These are phyloP conservation scores for Leccinum arenicola DNA, from an alignment of 768 basidiomycete genomes.

Conservation along the genomic window DNA sequence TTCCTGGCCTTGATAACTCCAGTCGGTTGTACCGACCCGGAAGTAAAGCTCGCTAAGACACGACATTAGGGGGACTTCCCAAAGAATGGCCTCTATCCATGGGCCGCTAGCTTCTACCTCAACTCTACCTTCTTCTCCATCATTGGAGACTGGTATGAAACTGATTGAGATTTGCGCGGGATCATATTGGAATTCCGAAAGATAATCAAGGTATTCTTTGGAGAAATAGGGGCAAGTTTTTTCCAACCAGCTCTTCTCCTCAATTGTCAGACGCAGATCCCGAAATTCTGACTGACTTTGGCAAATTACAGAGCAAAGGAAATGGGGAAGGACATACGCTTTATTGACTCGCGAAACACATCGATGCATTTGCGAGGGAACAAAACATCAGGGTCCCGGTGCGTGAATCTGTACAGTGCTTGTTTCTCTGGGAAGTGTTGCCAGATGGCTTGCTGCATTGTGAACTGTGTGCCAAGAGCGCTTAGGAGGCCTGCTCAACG, in stretches of 20 bases:
- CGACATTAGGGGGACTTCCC: slow-evolving; percentile 96
- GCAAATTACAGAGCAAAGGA: slow-evolving; percentile 24
- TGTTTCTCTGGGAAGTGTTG: slow-evolving; percentile 69
- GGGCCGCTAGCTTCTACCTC: slow-evolving; percentile 71
- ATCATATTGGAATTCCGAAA: slow-evolving; percentile 65
- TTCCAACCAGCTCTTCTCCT: slow-evolving; percentile 68
- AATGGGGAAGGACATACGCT: slow-evolving; percentile 43
- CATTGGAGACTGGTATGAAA: slow-evolving; percentile 58
- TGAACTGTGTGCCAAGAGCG: slow-evolving; percentile 49
- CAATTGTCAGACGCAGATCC: slow-evolving; percentile 52
- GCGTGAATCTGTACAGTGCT: slow-evolving; percentile 79
- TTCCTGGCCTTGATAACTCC: slow-evolving; percentile 81
- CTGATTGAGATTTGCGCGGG: slow-evolving; percentile 58
- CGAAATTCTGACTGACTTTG: slow-evolving; percentile 56
- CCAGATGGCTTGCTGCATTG: slow-evolving; percentile 93
- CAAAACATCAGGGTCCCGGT: slow-evolving; percentile 60
- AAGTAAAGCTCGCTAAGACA: slow-evolving; percentile 90
- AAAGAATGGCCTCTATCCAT: slow-evolving; percentile 86
- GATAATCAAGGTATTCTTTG: slow-evolving; percentile 70
- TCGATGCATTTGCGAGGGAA: slow-evolving; percentile 49
- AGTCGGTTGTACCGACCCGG: slow-evolving; percentile 67
- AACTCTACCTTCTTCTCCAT: slow-evolving; percentile 54
- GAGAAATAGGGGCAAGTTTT: slow-evolving; percentile 73
- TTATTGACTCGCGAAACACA: slow-evolving; percentile 49
- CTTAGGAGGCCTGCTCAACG: background rate